Base-by-base conservation (phyloP, 2,329 filamentous ascomycete species). In the Conoideocrella luteorostrata region DNA sequence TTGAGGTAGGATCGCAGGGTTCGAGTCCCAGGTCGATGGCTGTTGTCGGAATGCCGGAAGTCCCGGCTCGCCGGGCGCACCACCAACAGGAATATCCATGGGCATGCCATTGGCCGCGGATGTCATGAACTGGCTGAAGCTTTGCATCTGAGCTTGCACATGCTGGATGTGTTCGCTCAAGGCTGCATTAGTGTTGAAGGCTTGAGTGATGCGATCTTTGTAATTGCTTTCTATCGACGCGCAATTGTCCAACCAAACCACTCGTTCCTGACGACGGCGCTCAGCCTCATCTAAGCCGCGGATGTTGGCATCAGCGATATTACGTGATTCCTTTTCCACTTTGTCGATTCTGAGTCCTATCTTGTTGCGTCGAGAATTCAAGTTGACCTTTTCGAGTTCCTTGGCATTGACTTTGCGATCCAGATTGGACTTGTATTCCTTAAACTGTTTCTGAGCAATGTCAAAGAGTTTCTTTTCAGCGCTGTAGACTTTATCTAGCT, bases 341-440 rank as follows among this genome's bases (percentile, higher is more conserved):
- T 87, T 87, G 57, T 75, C 73, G 53, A 86, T 83, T 40, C 86
- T 81, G 21, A 77, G 73, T 44, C 79, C 77, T 33, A 88, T 80
- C 65, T 86, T 86, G 66, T 87, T 86, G 39, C 78, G 76, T 61
- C 86, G 86, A 45, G 79, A 77, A 56, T 82, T 75, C 23, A 83
- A 68, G 49, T 74, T 73, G 17, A 71, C 67, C 54, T 82, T 75
- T 45, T 89, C 85, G 37, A 79, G 74, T 52, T 81, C 77, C 41
- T 85, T 72, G 22, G 70, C 68, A 54, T 80, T 77, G 49, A 84
- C 65, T 45, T 84, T 76, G 50, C 74, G 74, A 49, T 87, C 82
- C 34, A 82, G 68, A 32, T 75, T 69, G 43, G 71, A 63, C 61
- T 84, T 86, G 66, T 75, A 71, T 47, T 70, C 70, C 59, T 77